Base-by-base conservation (phyloP, 1,284 basidiomycete genomes). In the Takashimella koratensis region DNA sequence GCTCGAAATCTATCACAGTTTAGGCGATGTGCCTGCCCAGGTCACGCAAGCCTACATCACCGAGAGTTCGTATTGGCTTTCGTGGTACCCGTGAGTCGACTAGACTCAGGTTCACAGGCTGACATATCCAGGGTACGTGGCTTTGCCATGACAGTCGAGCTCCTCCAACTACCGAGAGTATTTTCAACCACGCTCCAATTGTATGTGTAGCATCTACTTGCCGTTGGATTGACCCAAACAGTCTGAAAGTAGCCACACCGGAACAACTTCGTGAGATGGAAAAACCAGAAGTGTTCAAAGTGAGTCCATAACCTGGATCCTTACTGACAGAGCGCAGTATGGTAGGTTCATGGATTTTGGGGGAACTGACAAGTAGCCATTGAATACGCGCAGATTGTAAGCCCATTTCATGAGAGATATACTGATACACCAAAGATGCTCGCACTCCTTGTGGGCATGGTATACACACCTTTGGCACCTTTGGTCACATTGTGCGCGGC, bases 1-100 rank as follows among this genome's bases (percentile, higher is more conserved):
- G 47, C 19, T 26, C 4, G 58, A 58, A 10, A 65, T 67, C 21
- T 59, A 55, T 21, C 47, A 49, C 11, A 54, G 54, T 30, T 44
- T 71, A 4, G 65, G 64, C 6, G 58, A 66, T 39, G 45, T 67
- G 2, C 64, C 63, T 3, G 62, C 62, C 5, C 62, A 71, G 25
- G 54, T 71, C 27, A 60, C 65, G 1, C 58, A 59, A 40, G 60
- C 66, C n/a, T 71, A 71, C 54, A 71, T 71, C 51, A 62, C 65
- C 5, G 56, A 71, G 39, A 65, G 59, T 47, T 51, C 61, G 2
- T 71, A 68, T 41, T 71, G 68, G 68, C 50, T 71, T 1, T 68
- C 66, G 2, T 71, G 67, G 67, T 71, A 62, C 41, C 68, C 68
- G 67, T 70, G 26, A 49, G 68, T 60, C 20, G 30, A 8, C 30